Percentiles rank a stretch among this genome's conserved stretches.
These are phyloP conservation scores for Anthoceros angustus DNA, from an alignment of 225 moss, liverwort and hornwort species.

Conservation along the genomic window DNA sequence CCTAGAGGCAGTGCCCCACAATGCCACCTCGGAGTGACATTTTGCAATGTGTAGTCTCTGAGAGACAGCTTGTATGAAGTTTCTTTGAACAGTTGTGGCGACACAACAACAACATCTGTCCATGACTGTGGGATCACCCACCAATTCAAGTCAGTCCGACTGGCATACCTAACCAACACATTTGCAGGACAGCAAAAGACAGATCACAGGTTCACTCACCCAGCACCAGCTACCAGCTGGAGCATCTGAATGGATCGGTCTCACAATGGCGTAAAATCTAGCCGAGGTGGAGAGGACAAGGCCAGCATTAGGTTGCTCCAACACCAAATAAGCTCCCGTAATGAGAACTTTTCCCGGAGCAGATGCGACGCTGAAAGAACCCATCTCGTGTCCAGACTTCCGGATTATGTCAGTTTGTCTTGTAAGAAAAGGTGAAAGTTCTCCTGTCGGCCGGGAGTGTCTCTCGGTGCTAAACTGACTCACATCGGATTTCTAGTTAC, in stretches of 20 bases:
- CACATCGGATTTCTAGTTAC: too few relatives aligned
- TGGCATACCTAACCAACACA: too few relatives aligned
- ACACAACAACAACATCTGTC: slow-evolving; percentile 82
- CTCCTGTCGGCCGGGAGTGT: too few relatives aligned
- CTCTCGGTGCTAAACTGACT: too few relatives aligned
- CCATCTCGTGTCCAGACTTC: too few relatives aligned
- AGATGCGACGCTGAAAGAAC: slow-evolving; percentile 46
- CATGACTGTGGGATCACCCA: slow-evolving; percentile 38
- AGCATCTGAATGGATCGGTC: slow-evolving; percentile 26
- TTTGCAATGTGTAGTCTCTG: slow-evolving; percentile 54
- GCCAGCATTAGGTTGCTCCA: slow-evolving; percentile 76
- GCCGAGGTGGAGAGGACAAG: slow-evolving; percentile 84
- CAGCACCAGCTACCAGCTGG: slow-evolving; percentile 70
- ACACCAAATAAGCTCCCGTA: slow-evolving; percentile 73
- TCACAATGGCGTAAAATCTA: slow-evolving; percentile 63
- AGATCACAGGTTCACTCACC: slow-evolving; percentile 26
- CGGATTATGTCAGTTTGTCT: too few relatives aligned
- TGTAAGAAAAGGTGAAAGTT: too few relatives aligned
- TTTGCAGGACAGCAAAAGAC: not conserved
- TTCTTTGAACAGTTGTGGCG: slow-evolving; percentile 72
- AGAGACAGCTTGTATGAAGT: slow-evolving; percentile 82
- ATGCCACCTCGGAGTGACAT: slow-evolving; percentile 43
- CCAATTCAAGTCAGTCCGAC: too few relatives aligned
- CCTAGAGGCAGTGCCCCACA: not conserved
- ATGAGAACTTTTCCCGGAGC: slow-evolving; percentile 97